These are phyloP conservation scores for Przewalskia tangutica DNA, from an alignment of 257 asterid genomes.

Conservation along the genomic window DNA sequence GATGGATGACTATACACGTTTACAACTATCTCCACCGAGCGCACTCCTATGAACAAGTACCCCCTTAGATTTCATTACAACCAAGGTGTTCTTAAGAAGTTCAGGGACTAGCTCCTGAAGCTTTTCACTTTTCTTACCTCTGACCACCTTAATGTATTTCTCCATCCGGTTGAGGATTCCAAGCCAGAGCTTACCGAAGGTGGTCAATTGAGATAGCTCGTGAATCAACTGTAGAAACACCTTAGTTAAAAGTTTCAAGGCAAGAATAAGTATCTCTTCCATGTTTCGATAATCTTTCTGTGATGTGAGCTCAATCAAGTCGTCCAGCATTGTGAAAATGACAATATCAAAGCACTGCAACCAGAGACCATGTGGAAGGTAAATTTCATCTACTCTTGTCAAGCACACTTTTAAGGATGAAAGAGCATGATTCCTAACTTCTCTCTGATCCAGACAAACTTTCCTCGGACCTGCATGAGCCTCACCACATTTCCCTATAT, in stretches of 20 bases:
- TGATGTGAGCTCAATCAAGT: conserved; percentile 74
- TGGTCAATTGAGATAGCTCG: conserved; percentile 46
- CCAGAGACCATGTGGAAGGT: conserved; percentile 56
- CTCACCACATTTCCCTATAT: conserved; percentile 94
- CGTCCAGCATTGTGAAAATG: conserved; percentile 80
- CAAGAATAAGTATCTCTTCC: conserved; percentile 79
- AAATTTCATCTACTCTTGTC: conserved; percentile 57
- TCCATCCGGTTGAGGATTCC: conserved; percentile 82
- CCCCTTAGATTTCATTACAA: conserved; percentile 79
- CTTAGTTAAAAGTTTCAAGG: conserved; percentile 59
- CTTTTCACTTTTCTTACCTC: conserved; percentile 65
- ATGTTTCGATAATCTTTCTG: conserved; percentile 82
- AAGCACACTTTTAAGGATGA: conserved; percentile 59
- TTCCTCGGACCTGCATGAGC: conserved; percentile 79
- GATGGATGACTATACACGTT: no score
- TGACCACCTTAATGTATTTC: conserved; percentile 60
- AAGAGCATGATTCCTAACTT: conserved; percentile 85
- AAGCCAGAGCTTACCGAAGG: conserved; percentile 88
- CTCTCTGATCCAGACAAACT: conserved; percentile 90
- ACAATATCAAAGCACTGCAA: conserved; percentile 83
- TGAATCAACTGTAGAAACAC: conserved; percentile 49
- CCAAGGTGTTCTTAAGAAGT: conserved; percentile 62
- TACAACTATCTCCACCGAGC: conserved; percentile 78
- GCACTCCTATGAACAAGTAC: conserved; percentile 69
- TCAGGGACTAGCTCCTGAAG: conserved; percentile 84